These are phyloP conservation scores for Aspergillus terreus DNA, from an alignment of 2,329 filamentous ascomycete genomes.

Conservation along the genomic window DNA sequence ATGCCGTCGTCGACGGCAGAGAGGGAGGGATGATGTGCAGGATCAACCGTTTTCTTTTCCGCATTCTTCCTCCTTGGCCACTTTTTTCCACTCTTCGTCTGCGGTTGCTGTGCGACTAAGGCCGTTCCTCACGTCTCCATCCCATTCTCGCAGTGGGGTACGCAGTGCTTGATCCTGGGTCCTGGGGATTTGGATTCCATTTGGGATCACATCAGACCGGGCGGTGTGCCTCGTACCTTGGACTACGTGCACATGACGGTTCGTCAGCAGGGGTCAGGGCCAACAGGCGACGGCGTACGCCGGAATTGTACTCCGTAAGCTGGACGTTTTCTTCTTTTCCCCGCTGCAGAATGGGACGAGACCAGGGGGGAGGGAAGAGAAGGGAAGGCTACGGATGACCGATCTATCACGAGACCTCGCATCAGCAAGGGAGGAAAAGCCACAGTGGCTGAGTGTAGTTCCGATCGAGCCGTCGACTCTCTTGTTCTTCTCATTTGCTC, in stretches of 20 bases:
- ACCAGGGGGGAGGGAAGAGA: neutral
- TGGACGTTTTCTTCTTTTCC: no score
- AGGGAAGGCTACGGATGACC: neutral
- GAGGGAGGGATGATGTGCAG: slow-evolving; percentile 10
- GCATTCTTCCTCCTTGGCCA: slow-evolving; percentile 7
- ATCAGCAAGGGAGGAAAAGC: slow-evolving; percentile 4
- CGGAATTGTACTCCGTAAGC: neutral
- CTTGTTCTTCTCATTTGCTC: neutral
- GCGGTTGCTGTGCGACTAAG: neutral
- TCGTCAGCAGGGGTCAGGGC: neutral
- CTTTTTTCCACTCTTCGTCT: neutral
- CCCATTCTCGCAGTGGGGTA: neutral
- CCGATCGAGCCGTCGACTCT: neutral
- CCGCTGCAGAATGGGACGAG: neutral
- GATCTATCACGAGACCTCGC: neutral
- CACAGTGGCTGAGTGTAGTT: slow-evolving; percentile 1
- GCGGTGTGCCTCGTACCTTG: neutral
- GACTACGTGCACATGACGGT: neutral
- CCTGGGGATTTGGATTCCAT: neutral
- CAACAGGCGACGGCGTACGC: neutral
- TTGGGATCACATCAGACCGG: neutral
- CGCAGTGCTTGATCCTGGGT: neutral
- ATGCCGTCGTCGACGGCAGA: slow-evolving; percentile 3
- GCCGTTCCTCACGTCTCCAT: neutral
- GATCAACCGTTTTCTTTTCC: slow-evolving; percentile 7